Base-by-base conservation (phyloP, 495 filamentous ascomycete genomes). In the Penicillium samsonianum region DNA sequence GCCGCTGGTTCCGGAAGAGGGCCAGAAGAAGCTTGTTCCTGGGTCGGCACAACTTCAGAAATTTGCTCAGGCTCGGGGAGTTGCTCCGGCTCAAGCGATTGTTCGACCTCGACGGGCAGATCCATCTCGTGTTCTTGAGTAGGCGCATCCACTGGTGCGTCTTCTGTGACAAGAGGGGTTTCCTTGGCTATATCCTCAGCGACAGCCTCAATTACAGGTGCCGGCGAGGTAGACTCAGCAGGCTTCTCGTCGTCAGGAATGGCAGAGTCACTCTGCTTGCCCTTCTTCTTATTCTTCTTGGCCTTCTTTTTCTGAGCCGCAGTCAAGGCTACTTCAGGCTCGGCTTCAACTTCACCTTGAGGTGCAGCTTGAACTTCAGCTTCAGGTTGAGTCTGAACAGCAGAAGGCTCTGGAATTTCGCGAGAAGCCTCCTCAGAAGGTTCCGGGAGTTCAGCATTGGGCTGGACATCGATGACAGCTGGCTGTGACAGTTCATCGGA, bases 261-360 rank as follows among this genome's bases (percentile, higher is more conserved):
- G 11, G 60, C 62, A 42, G 57, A 51, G 19, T 61, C 51, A 45
- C 51, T 63, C 38, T 65, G 58, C 50, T 59, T 62, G 17, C 55
- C 40, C 62, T 64, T 67, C 69, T 72, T 67, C 56, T 68, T 76
- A 42, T 73, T 73, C 57, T 78, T 77, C 54, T 73, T 74, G 17
- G 69, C 74, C 50, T 74, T 72, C 55, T 72, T 75, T 59, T 72
- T 72, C 28, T 71, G 58, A 31, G 69, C 60, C 19, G 63, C n/a
- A 17, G 54, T 65, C 53, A 63, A 41, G 19, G 59, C 43, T 3
- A 62, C 30, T 28, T 76, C 70, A 19, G 68, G 23, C 33, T 63
- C 65, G 23, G 57, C 19, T 7, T 50, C 48, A 0, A 8, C 14
- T 43, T 59, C 66, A 30, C 8, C 7, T 37, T 46, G 48, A 46